Base-by-base conservation (phyloP, 1,284 basidiomycete species). In the Phellinidium pouzarii region DNA sequence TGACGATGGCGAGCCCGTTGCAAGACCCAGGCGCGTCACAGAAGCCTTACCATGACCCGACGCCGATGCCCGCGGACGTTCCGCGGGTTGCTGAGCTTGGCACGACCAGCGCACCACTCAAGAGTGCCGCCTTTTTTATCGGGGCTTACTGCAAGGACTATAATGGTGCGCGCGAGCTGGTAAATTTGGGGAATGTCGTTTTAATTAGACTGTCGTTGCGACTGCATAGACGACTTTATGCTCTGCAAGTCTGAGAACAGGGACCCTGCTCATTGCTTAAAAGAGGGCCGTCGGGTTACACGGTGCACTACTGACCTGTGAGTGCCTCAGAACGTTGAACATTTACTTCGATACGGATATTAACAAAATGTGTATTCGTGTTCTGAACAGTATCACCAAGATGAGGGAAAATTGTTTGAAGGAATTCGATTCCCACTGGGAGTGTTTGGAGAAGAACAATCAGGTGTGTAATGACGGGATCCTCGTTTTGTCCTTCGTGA, bases 111-210 rank as follows among this genome's bases (percentile, higher is more conserved):
- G 96, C 87, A 50, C 96, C 96, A 3, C 75, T 99, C 62, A 98
- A 99, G 77, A 91, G 88, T 60, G 94, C 95, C 3, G 87, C 91
- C 11, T 99, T 98, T 81, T 98, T 98, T 76, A 87, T 99, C 66
- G 96, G 94, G 34, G 85, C 91, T 48, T 82, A 91, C 68, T 99
- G 95, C 81, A 91, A 93, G 72, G 90, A 93, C 56, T 95, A 87
- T 75, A 98, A 97, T 72, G 96, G 94, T 94, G 63, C 59, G 86
- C 20, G 22, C 36, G 4, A 25, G 8, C 26, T 11, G 19, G 42
- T 44, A 37, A 48, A 31, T 26, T 40, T 40, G 38, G 8, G 11
- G 26, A 23, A 41, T 17, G 19, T 46, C 8, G 12, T 20, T 25
- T 40, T 22, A 9, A 48, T n/a, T n/a, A n/a, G n/a, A 14, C 8